Evolutionary conservation across 2,329 filamentous ascomycete genomes (phyloP), one percentile per base, ranked within the genome.

Genomic region (Sordariomycetes sp.): DNA sequence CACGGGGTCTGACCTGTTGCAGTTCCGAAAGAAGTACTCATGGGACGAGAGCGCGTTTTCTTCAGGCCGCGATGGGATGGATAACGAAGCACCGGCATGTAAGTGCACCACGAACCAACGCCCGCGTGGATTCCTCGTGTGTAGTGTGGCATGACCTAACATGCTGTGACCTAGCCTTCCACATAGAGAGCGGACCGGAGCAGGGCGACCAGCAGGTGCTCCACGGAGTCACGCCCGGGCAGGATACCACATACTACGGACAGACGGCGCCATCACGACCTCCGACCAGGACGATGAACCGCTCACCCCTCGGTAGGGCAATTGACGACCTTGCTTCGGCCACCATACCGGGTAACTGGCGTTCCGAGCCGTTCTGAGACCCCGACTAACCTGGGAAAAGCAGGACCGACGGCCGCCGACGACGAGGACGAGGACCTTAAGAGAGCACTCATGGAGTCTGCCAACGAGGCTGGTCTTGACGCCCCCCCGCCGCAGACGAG

Each of bases 281-380:
- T n/a, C 82, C 82, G 1, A 85, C 82, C 24, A 72, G 81, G 66
- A 73, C 77, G 52, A 79, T 78, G 59, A 76, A 76, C 61, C 74
- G 74, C 63, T 84, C 82, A 36, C 81, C 82, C 10, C 65, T 83
- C 59, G 72, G 75, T 65, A 77, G 70, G 62, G 69, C 79, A 60
- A 69, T 75, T 61, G 76, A 32, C 28, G 28, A 81, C 56, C 75
- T 76, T 70, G 70, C 71, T 58, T 67, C 70, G 28, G 67, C 68
- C 56, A 69, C 73, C 56, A 66, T 69, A 61, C 66, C 73, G 61
- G 74, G 73, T 76, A 73, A 60, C 66, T 52, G 55, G 55, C 32
- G 17, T 52, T 35, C 45, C 32, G 34, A 35, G 25, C 42, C 25
- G 25, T 34, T 32, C 22, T 15, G 28, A 12, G 32, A 20, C 13